Evolutionary conservation across 108 stramenopile genomes (phyloP), one percentile per base, ranked within the genome.

Genomic region (Pseudonitzschia pungens): DNA sequence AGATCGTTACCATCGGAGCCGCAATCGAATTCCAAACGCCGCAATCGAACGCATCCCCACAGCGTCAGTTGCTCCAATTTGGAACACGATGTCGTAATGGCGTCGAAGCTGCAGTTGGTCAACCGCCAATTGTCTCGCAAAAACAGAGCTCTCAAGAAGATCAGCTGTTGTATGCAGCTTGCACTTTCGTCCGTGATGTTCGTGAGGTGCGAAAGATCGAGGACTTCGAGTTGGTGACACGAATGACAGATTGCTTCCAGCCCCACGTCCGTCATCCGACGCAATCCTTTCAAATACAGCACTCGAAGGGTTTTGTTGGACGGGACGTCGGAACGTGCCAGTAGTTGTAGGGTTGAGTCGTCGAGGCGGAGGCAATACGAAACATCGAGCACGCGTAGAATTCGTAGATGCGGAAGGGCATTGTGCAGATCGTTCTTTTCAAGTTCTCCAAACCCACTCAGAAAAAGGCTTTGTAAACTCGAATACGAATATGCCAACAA

Each of bases 11-110:
- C 20, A 18, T 10, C 42, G 24, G 56, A 64, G 52, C 15, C 65
- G 20, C 42, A 48, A 1, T 58, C 22, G 9, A 53, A 53, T 43
- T 63, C 12, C 71, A 80, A 45, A 70, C 68, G 73, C 45, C 55
- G 76, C 64, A 89, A 53, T 69, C 76, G 67, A 53, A 79, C 84
- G 57, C 82, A 86, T 2, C 89, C 89, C 89, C 86, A 89, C 31
- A 89, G 65, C 1, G 89, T 87, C n/a, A 83, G 74, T 66, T 86
- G 84, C 10, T 68, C 56, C 32, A 89, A 71, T 56, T 80, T 75
- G 29, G 50, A 68, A 68, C 89, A 89, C 29, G 83, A 73, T 20
- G 24, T 31, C 15, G 85, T 84, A 41, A 89, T 89, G 21, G 71
- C 58, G 65, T 85, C 86, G 24, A 89, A 63, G 42, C 81, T 79